These are phyloP conservation scores for Vitis rupestris DNA, from an alignment of 164 flowering plant species.

Conservation along the genomic window DNA sequence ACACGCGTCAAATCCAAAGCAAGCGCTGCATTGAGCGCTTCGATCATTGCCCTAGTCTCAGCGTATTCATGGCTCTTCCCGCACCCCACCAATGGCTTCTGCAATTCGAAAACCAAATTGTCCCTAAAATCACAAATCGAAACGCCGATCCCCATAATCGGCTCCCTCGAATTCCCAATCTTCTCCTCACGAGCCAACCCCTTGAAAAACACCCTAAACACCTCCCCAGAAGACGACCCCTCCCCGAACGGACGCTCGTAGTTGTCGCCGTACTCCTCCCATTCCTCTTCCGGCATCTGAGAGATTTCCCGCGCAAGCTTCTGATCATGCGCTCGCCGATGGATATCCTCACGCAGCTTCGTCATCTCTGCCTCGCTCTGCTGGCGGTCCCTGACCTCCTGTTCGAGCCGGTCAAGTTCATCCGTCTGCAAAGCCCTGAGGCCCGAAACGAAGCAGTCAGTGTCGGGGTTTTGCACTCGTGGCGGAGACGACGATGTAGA, in stretches of 20 bases:
- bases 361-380: conserved; percentile 30
- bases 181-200: conserved; percentile 61
- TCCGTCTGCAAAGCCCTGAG: conserved; percentile 26
- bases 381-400: conserved; percentile 34
- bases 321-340: conserved; percentile 53
- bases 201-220: conserved; percentile 57
- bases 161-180: conserved; percentile 12
- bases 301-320: conserved; percentile 43
- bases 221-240: conserved; percentile 26
- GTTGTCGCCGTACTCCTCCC: conserved; percentile 47
- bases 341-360: conserved; percentile 32
- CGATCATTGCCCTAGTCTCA: conserved; percentile 59
- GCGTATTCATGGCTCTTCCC: conserved; percentile 29
- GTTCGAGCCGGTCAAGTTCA: conserved; percentile 33
- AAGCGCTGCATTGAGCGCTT: conserved; percentile 61
- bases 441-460: conserved; percentile 9
- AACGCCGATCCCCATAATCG: conserved; percentile 46
- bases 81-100: conserved; percentile 43
- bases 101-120: conserved; percentile 45
- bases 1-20: conserved; percentile 51
- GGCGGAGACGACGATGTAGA: conserved; percentile 27
- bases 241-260: conserved; percentile 48
- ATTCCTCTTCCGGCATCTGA: conserved; percentile 41
- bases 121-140: conserved; percentile 62
- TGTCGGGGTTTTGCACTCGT: neutral